phyloP scores from a whole-genome alignment of 495 filamentous ascomycete genomes.

The Usnea hakonensis region DNA sequence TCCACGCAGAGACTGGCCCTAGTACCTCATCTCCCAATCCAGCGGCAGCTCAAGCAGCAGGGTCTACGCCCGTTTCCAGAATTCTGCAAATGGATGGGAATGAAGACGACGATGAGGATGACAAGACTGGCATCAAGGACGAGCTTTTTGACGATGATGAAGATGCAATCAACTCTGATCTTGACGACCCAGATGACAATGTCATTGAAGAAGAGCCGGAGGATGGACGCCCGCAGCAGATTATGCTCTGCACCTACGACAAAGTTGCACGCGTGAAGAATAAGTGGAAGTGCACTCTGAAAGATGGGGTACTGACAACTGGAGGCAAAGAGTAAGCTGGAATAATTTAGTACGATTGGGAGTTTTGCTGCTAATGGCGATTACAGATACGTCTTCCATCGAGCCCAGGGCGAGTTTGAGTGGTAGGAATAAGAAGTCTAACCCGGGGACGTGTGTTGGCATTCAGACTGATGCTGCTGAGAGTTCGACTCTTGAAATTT shows the following conservation, averaged over 20 bases:
- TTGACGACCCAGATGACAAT: slow-evolving; percentile 89
- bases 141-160: slow-evolving; percentile 49
- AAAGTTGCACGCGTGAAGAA: slow-evolving; percentile 99
- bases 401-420: slow-evolving; percentile 93
- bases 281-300: slow-evolving; percentile 99
- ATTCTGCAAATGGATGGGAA: slow-evolving; percentile 57
- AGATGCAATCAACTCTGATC: slow-evolving; percentile 97
- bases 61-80: background rate
- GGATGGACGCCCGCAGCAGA: slow-evolving; percentile 66
- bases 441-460: background rate
- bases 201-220: slow-evolving; percentile 70
- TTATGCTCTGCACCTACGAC: slow-evolving; percentile 98
- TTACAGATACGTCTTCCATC: slow-evolving; percentile 85
- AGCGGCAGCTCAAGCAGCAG: slow-evolving; percentile 4
- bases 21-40: slow-evolving; percentile 8
- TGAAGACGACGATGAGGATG: slow-evolving; percentile 43
- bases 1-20: slow-evolving; percentile 21
- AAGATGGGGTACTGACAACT: slow-evolving; percentile 89
- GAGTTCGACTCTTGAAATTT: background rate
- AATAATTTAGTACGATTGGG: background rate
- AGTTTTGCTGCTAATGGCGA: slow-evolving; percentile 21
- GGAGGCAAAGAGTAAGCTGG: slow-evolving; percentile 66
- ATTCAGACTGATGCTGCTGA: background rate
- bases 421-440: slow-evolving; percentile 53
- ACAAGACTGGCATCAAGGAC: slow-evolving; percentile 41